These are phyloP conservation scores for Sphaerulina vaccinii DNA, from an alignment of 2,329 filamentous ascomycete genomes.

Conservation along the genomic window DNA sequence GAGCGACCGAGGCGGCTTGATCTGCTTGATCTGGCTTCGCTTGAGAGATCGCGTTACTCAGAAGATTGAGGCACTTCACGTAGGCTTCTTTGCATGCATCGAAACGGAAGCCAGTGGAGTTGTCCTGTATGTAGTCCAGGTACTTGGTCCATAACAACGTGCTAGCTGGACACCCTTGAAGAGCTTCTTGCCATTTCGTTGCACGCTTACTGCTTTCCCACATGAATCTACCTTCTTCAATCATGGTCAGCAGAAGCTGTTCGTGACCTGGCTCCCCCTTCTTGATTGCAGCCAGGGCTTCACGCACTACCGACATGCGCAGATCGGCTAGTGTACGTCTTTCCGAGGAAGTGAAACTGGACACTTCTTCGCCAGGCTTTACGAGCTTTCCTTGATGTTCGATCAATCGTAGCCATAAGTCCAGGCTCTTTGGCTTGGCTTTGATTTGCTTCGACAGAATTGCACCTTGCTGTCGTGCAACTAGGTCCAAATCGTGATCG, in stretches of 20 bases:
- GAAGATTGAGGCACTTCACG: constrained; percentile 52
- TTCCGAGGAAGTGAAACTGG: constrained; percentile 58
- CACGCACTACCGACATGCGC: constrained; percentile 75
- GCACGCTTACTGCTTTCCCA: constrained; percentile 66
- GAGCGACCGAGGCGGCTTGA: constrained; percentile 29
- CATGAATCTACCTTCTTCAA: constrained; percentile 70
- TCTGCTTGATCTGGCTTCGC: too few relatives aligned
- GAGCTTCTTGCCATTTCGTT: constrained; percentile 64
- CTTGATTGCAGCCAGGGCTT: constrained; percentile 63
- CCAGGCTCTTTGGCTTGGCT: constrained; percentile 63
- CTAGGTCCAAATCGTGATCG: constrained; percentile 26
- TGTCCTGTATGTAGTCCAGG: constrained; percentile 69
- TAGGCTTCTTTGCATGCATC: constrained; percentile 63
- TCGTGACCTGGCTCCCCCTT: constrained; percentile 52
- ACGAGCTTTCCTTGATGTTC: constrained; percentile 72
- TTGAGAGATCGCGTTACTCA: background rate
- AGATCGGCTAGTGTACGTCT: constrained; percentile 71
- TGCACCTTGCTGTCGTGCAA: constrained; percentile 54
- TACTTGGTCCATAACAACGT: constrained; percentile 71
- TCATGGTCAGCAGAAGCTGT: constrained; percentile 63
- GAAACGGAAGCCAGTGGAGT: constrained; percentile 65
- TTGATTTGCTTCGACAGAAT: constrained; percentile 65
- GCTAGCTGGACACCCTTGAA: constrained; percentile 56
- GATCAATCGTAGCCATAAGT: constrained; percentile 76
- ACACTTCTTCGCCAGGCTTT: constrained; percentile 47